Base-by-base conservation (phyloP, 2,329 filamentous ascomycete species). In the Penicillium occitanis region DNA sequence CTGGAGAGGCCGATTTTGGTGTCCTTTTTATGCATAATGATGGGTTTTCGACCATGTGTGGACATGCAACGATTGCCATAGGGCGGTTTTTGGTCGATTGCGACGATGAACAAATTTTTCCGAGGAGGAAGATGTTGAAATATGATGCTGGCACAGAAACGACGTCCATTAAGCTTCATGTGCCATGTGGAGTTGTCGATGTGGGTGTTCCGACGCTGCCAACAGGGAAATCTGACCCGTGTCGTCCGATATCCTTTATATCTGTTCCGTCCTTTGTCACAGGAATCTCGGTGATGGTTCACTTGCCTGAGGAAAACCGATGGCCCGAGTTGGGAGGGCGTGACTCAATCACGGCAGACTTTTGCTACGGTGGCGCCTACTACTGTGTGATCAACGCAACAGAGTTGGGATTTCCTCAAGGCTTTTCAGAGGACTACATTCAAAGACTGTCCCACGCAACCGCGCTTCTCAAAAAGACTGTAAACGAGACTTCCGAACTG, bases 11-110 rank as follows among this genome's bases (percentile, higher is more conserved):
- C 5, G 53, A 58, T 40, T 19, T 58, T 19, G 53, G 53, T 7
- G 53, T 83, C 0, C 69, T 85, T 2, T 84, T 84, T 71, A 76
- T 76, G 67, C 80, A 81, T 37, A 83, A 82, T 37, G 79, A 81
- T 3, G 82, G 81, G 0, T 84, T 80, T 60, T 82, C 80, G 7
- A 84, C 81, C 5, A 84, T 84, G 76, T 84, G 83, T 67, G 83
- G 83, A 3, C 83, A 85, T 69, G 83, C 82, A 2, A 84, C 83
- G 0, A 81, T 85, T 55, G 83, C 83, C 0, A 69, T 85, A 13
- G 82, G 82, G 1, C 74, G 80, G 3, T 81, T 79, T 61, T 71
- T 81, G 0, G 73, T 82, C 22, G 81, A 83, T 64, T 76, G 76
- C 2, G 73, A 79, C 63, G 79, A 82, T 63, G 28, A 70, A 19